Evolutionary conservation across 108 stramenopile genomes (phyloP), one percentile per base, ranked within the genome.

Genomic region (Nitzschia sp.): DNA sequence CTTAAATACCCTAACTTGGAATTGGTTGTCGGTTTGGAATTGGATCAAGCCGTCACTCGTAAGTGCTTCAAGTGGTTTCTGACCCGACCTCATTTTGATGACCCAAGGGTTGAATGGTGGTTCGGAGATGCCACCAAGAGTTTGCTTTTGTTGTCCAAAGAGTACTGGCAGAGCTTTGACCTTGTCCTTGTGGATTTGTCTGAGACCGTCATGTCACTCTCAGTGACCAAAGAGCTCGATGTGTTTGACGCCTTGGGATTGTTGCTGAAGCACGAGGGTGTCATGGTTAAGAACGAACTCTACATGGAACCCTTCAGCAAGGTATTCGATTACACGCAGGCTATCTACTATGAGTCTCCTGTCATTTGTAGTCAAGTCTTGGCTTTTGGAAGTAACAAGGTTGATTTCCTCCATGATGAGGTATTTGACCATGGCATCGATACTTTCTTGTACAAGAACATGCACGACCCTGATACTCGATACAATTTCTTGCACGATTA

Each of bases 81-180:
- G 17, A 82, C 88, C 5, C 88, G 86, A 61, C 83, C 91, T 11
- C 91, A 92, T 57, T 92, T 85, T 66, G 87, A 91, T 51, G 75
- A 88, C 60, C 73, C 80, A 17, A 73, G 80, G 34, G 90, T 91
- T 0, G 80, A 88, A 68, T 91, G 90, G 90, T 91, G 90, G 90
- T 88, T 85, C 48, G 90, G 90, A 25, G 90, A 91, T 75, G 90
- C 90, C 0, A 71, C 87, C 54, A 91, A 88, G 78, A 77, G 75
- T 51, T 63, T 91, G 20, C 62, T 85, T 9, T 50, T 91, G 64
- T 68, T 91, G 10, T 85, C 90, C 0, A 66, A 84, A 21, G 90
- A 88, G 19, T 91, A 86, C 77, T 88, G 84, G 61, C 87, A 86
- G 1, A 83, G 83, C 51, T 91, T 91, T 63, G 90, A 91, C 65